These are phyloP conservation scores for Diacronema lutheri DNA, from an alignment of 78 protist genomes.

Conservation along the genomic window DNA sequence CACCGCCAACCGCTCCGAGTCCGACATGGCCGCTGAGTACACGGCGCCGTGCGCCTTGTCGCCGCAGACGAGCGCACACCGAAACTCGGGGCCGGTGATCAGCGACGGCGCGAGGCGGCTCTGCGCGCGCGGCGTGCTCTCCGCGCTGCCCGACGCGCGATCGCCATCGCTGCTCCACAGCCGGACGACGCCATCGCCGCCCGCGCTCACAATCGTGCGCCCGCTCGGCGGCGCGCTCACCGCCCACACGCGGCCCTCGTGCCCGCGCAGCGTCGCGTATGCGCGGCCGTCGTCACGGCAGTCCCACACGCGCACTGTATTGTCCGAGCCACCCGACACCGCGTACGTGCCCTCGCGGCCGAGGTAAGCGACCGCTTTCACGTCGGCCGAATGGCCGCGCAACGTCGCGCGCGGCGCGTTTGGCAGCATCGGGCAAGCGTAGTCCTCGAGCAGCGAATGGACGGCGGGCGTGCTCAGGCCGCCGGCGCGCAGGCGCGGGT, in stretches of 20 bases:
- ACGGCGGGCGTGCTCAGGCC: no score
- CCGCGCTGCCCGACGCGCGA: no score
- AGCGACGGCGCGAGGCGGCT: no score
- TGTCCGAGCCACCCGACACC: conserved; percentile 62
- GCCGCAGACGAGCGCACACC: no score
- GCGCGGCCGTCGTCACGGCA: background rate
- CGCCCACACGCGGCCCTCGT: background rate
- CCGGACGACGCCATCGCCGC: background rate
- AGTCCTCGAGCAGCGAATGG: conserved; percentile 59
- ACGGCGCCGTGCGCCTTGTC: background rate
- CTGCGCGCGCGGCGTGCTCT: no score
- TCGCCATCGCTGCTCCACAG: background rate
- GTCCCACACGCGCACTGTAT: conserved; percentile 36
- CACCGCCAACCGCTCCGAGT: background rate
- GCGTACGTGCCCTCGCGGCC: conserved; percentile 22
- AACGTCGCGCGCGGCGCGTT: conserved; percentile 41
- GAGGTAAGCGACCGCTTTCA: conserved; percentile 68
- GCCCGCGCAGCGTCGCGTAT: background rate
- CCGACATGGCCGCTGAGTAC: background rate
- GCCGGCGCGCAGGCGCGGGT: conserved; percentile 30
- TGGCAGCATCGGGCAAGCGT: conserved; percentile 63
- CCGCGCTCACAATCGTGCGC: background rate
- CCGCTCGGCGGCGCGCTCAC: background rate
- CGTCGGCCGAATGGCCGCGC: conserved; percentile 68
- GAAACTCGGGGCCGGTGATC: no score